Evolutionary conservation across 78 protist species (phyloP).

Genomic region (slime mould (Dictyostelium discoideum)): dicty_2.7 NC_007090.3:1569001-1569500

Average conservation of each 20-base stretch:
- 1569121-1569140: not conserved
- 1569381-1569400: not conserved
- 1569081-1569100: not conserved
- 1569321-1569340: constrained; percentile 51
- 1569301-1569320: constrained; percentile 80
- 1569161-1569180: not conserved
- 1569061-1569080: not conserved
- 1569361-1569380: not conserved
- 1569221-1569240: constrained; percentile 44
- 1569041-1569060: constrained; percentile 15
- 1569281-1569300: constrained; percentile 68
- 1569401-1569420: not conserved
- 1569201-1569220: constrained; percentile 15
- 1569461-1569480: not conserved
- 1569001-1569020: not conserved
- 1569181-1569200: not conserved
- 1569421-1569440: not conserved
- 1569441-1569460: not conserved
- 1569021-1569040: constrained; percentile 27
- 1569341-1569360: constrained; percentile 9
- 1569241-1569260: constrained; percentile 31
- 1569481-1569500: not conserved
- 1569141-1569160: not conserved
- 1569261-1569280: constrained; percentile 71
- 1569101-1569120: not conserved